These are phyloP conservation scores for Rhodotorula diobovata DNA, from an alignment of 768 basidiomycete species.

Conservation along the genomic window DNA sequence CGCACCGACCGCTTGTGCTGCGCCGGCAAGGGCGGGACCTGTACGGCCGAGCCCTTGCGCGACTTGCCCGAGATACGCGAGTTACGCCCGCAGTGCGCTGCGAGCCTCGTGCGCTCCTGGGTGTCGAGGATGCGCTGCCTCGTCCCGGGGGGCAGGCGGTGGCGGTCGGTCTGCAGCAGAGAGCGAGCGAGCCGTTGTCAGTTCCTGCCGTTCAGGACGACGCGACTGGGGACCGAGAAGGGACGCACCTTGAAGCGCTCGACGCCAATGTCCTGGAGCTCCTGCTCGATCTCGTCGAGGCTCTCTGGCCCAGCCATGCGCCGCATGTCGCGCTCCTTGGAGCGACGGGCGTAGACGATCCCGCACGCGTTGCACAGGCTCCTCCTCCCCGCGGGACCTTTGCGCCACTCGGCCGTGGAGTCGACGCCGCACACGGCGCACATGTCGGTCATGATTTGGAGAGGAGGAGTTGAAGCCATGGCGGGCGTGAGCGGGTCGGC, in stretches of 20 bases:
- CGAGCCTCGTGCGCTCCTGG: neutral
- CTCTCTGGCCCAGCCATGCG: neutral
- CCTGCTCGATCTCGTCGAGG: conserved; percentile 7
- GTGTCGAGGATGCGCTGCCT: conserved; percentile 10
- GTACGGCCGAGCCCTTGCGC: neutral
- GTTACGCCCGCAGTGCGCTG: neutral
- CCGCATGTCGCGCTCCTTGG: neutral
- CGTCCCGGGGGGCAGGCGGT: neutral
- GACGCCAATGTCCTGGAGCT: conserved; percentile 16
- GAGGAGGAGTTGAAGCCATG: no score
- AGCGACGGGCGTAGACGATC: conserved; percentile 6
- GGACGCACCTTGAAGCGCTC: conserved; percentile 30
- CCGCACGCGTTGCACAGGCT: conserved; percentile 33
- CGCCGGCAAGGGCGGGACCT: no score
- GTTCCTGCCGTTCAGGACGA: neutral
- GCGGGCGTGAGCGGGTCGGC: no score
- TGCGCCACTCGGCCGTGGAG: conserved; percentile 30
- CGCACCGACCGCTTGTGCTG: neutral
- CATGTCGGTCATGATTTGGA: conserved; percentile 11
- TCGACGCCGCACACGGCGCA: conserved; percentile 17
- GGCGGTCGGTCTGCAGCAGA: neutral
- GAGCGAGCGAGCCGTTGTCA: neutral
- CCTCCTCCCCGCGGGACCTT: conserved; percentile 21
- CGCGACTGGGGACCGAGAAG: no score
- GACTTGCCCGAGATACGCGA: no score